Percentiles rank a stretch among this genome's conserved stretches.
Conservation (phyloP, 164 flowering plant species). For the Liquidambar formosana region DNA sequence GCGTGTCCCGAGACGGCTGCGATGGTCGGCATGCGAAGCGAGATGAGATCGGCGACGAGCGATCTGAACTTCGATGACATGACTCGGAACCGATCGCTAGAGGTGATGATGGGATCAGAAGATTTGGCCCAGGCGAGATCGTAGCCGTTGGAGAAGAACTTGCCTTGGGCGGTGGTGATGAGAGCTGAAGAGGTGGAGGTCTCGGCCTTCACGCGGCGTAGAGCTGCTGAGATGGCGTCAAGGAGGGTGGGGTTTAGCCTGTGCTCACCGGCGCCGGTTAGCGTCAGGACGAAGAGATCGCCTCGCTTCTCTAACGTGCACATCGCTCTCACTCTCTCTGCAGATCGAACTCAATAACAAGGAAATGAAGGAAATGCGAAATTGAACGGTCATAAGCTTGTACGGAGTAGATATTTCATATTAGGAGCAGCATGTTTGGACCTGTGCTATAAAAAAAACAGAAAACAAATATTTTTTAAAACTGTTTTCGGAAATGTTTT, state of each 20-base stretch:
- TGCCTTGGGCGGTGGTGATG: slow-evolving; percentile 74
- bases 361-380: no score
- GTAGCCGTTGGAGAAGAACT: slow-evolving; percentile 85
- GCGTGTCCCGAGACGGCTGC: slow-evolving; percentile 91
- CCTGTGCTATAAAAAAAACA: no score
- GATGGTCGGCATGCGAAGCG: slow-evolving; percentile 82
- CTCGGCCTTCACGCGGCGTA: slow-evolving; percentile 28
- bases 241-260: slow-evolving; percentile 48
- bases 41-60: slow-evolving; percentile 49
- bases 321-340: slow-evolving; percentile 13
- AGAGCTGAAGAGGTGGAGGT: slow-evolving; percentile 37
- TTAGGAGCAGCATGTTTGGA: no score
- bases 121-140: slow-evolving; percentile 69
- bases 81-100: slow-evolving; percentile 18
- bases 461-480: no score
- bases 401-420: no score
- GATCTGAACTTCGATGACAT: slow-evolving; percentile 33
- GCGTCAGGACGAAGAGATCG: slow-evolving; percentile 34
- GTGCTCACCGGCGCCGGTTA: slow-evolving; percentile 52
- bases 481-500: no score
- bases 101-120: slow-evolving; percentile 16
- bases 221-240: slow-evolving; percentile 37
- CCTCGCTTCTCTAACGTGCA: slow-evolving; percentile 34
- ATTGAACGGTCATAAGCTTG: no score
- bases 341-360: no score